Conservation (phyloP, 169 alveolate genomes). For the Plasmodium vivax region DNA sequence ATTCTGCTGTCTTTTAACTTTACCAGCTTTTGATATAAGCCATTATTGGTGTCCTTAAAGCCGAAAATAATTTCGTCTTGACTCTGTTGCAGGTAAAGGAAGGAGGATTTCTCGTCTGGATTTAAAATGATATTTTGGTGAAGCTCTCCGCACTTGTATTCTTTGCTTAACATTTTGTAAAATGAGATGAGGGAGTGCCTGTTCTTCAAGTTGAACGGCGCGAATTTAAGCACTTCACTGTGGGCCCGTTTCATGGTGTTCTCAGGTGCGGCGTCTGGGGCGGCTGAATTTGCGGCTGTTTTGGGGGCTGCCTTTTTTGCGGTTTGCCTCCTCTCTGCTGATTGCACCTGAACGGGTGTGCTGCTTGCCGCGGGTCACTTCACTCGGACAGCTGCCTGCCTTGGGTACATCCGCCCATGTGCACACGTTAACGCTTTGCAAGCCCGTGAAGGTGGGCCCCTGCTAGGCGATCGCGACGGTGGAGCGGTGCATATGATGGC, state of each 20-base stretch:
- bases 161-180: conserved; percentile 28
- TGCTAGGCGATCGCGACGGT: not conserved
- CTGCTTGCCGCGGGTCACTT: not conserved
- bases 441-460: not conserved
- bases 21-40: conserved; percentile 36
- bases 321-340: not conserved
- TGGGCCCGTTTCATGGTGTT: conserved; percentile 44
- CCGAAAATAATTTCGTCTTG: conserved; percentile 44
- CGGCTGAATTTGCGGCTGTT: too few species aligned
- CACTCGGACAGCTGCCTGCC: not conserved
- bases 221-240: conserved; percentile 1
- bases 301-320: not conserved
- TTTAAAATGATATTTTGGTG: conserved; percentile 52
- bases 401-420: not conserved
- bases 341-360: not conserved
- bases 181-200: conserved; percentile 31
- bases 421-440: not conserved
- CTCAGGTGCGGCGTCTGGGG: not conserved
- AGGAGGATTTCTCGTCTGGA: conserved; percentile 28
- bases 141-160: conserved; percentile 50
- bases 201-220: conserved; percentile 12
- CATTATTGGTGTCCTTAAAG: conserved; percentile 58
- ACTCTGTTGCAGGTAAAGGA: conserved; percentile 36
- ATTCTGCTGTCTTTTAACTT: conserved; percentile 35
- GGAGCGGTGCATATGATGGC: not conserved